Percentiles rank a stretch among this genome's conserved stretches.
Evolutionary conservation across 1,284 basidiomycete species (phyloP).

Genomic region (Ganoderma meredithae): DNA sequence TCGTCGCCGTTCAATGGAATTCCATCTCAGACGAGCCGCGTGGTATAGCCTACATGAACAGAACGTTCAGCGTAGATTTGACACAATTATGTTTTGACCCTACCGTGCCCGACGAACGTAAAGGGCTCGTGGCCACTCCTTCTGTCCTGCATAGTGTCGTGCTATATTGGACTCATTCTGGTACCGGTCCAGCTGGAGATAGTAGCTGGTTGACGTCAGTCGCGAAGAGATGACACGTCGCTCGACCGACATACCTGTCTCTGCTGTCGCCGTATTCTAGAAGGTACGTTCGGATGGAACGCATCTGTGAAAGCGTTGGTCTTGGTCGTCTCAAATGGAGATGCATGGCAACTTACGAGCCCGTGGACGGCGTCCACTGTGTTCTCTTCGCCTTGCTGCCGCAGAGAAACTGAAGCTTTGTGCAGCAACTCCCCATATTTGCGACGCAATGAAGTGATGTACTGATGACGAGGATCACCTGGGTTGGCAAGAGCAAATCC

Average conservation of each 20-base stretch:
- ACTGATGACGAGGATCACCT: conserved; percentile 71
- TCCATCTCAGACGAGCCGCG: conserved; percentile 73
- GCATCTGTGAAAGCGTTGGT: conserved; percentile 50
- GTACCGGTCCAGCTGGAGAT: conserved; percentile 66
- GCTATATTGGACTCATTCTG: conserved; percentile 67
- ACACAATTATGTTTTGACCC: conserved; percentile 19
- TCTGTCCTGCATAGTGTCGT: conserved; percentile 72
- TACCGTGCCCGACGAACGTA: conserved; percentile 71
- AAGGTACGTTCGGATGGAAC: conserved; percentile 70
- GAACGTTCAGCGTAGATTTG: not conserved
- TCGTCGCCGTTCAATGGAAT: conserved; percentile 74
- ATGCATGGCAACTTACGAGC: conserved; percentile 52
- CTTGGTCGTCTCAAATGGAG: not conserved
- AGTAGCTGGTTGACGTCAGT: conserved; percentile 52
- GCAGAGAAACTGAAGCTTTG: conserved; percentile 71
- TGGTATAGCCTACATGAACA: conserved; percentile 60
- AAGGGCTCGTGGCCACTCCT: conserved; percentile 74
- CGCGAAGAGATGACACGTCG: not conserved
- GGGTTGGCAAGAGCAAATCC: conserved; percentile 78
- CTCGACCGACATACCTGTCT: conserved; percentile 54
- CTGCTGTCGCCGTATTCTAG: conserved; percentile 75
- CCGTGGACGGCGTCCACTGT: conserved; percentile 87
- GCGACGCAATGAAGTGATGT: conserved; percentile 64
- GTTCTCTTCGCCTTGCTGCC: conserved; percentile 82
- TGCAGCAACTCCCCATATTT: conserved; percentile 79